Evolutionary conservation across 2,329 filamentous ascomycete species (phyloP), one percentile per base, ranked within the genome.

Genomic region (Fusarium sororula): DNA sequence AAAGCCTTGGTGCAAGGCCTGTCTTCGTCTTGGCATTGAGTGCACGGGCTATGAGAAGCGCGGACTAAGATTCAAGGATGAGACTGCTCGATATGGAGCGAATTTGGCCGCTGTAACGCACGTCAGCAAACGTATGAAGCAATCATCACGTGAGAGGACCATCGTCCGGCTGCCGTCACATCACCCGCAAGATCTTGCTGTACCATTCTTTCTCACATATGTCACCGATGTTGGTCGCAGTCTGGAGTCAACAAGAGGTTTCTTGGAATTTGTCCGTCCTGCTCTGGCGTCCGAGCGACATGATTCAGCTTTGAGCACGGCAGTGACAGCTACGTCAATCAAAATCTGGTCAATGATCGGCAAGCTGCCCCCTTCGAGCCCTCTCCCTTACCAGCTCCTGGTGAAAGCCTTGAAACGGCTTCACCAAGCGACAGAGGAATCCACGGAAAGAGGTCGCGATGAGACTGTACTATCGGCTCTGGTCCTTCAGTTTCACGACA

Each of bases 161-260:
- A 48, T 68, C 6, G 6, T 44, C 6, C 45, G 12, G 2, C 20
- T 38, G 12, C 68, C 41, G 13, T 35, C 44, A 3, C 11, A 38
- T 32, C 48, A 44, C 4, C 55, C 58, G 2, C 51, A 74, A 3
- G 71, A 74, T 30, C 17, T 69, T 5, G 65, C 73, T 1, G 42
- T 73, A 1, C 38, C 53, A 1, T 75, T 75, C 14, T 75, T 75
- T 39, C 63, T 75, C 13, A 70, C 28, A 15, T 73, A 75, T 28
- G 44, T 73, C 1, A 70, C 73, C 5, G 42, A 66, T 8, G 35
- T 75, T 5, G 73, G 72, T 17, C 50, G 73, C 0, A 73, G 57
- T 5, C 10, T 75, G 37, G 63, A 73, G 11, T 75, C 73, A 0
- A 68, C 72, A 1, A 47, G 73, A 20, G 73, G 73, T 0, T 73